A percentile compares a stretch with the other conserved stretches of the same genome.
Conservation (phyloP, 2,329 filamentous ascomycete species). For the Apiospora aurea region DNA sequence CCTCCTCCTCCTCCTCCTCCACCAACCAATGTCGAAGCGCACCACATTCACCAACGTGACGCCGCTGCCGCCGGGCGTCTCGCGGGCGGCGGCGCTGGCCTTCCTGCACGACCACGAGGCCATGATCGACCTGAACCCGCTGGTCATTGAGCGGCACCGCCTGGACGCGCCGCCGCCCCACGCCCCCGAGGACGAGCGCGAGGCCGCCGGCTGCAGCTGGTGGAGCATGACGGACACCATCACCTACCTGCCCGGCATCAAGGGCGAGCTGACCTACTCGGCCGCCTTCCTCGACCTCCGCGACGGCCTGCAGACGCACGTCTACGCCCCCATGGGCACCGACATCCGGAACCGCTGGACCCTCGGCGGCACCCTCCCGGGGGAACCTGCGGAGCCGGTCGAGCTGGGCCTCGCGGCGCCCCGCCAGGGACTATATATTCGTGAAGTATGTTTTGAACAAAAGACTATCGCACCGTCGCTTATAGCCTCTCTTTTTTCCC, state of each 20-base stretch:
- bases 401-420: slow-evolving; percentile 74
- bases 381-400: slow-evolving; percentile 69
- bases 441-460: slow-evolving; percentile 55
- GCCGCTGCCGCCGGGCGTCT: slow-evolving; percentile 73
- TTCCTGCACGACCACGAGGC: slow-evolving; percentile 80
- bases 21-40: slow-evolving; percentile 68
- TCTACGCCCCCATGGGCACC: slow-evolving; percentile 82
- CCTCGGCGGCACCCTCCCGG: slow-evolving; percentile 73
- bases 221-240: slow-evolving; percentile 82
- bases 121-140: slow-evolving; percentile 89
- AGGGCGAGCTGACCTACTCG: slow-evolving; percentile 77
- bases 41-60: slow-evolving; percentile 80
- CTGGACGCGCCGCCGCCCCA: slow-evolving; percentile 71
- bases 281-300: slow-evolving; percentile 80
- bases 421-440: slow-evolving; percentile 74
- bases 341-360: slow-evolving; percentile 82
- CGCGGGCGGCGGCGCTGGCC: slow-evolving; percentile 73
- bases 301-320: slow-evolving; percentile 80
- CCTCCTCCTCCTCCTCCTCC: slow-evolving; percentile 29
- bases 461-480: neutral
- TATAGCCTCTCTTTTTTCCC: neutral
- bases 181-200: slow-evolving; percentile 73
- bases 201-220: slow-evolving; percentile 65
- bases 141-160: slow-evolving; percentile 74
- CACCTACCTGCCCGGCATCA: slow-evolving; percentile 73